phyloP scores from a whole-genome alignment of 2,329 filamentous ascomycete genomes.

The Fusarium aywerte region DNA sequence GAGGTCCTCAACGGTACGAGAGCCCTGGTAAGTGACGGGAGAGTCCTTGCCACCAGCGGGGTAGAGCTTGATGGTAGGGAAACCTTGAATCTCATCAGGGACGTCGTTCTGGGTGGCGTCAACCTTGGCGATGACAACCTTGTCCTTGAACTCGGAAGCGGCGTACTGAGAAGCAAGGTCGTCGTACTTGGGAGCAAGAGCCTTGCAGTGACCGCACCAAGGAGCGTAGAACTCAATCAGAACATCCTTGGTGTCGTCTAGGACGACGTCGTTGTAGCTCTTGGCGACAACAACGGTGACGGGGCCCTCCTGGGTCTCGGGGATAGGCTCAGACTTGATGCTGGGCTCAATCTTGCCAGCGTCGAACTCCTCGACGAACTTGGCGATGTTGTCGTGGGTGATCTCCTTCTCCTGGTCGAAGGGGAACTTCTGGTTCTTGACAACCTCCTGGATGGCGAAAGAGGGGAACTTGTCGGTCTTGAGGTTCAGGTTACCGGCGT shows the following conservation, averaged over 20 bases:
- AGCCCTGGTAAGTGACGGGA: conserved; percentile 87
- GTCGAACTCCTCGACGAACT: conserved; percentile 87
- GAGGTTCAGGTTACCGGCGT: conserved; percentile 96
- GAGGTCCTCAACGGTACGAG: conserved; percentile 90
- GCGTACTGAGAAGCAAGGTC: conserved; percentile 84
- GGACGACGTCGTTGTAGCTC: conserved; percentile 90
- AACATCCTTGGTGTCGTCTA: conserved; percentile 96
- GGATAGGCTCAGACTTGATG: conserved; percentile 98
- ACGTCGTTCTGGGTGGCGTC: conserved; percentile 97
- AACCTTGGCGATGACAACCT: conserved; percentile 95
- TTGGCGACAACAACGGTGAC: conserved; percentile 92
- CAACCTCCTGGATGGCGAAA: conserved; percentile 95
- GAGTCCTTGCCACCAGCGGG: conserved; percentile 86
- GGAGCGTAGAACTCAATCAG: conserved; percentile 98
- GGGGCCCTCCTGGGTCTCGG: conserved; percentile 89
- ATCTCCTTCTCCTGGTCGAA: conserved; percentile 87
- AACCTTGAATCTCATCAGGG: conserved; percentile 94
- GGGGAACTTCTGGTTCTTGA: conserved; percentile 97
- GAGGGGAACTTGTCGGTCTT: conserved; percentile 94
- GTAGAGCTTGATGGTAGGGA: conserved; percentile 99
- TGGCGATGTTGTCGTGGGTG: conserved; percentile 73
- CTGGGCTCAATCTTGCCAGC: conserved; percentile 91
- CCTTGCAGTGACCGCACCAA: conserved; percentile 99
- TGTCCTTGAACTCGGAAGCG: conserved; percentile 80
- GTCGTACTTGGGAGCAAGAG: conserved; percentile 94